Conservation (phyloP, 202 grass and related monocot species). For the Cymbopogon flexuosus region DNA sequence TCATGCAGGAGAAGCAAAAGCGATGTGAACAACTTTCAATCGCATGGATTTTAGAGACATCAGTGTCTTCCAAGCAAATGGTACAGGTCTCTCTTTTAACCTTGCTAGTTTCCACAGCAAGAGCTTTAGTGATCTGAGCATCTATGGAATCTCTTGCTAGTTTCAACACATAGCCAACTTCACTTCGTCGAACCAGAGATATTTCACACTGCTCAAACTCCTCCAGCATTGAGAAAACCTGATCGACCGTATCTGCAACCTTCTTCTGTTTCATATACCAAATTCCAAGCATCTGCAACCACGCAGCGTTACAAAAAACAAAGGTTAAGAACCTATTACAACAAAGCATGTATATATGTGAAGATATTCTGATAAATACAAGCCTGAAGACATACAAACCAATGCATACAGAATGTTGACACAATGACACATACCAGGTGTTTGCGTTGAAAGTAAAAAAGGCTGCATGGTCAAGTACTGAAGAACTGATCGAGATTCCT, state of each 20-base stretch:
- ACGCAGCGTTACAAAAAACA: background rate
- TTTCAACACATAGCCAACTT: background rate
- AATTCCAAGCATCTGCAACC: background rate
- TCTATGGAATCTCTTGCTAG: background rate
- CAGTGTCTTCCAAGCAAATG: too few relatives aligned
- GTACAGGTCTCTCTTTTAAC: too few relatives aligned
- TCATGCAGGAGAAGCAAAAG: too few relatives aligned
- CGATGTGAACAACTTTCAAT: too few relatives aligned
- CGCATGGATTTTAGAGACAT: too few relatives aligned
- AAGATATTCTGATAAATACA: background rate
- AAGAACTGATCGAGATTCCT: background rate
- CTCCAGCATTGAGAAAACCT: background rate
- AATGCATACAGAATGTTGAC: background rate
- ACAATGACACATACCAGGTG: background rate
- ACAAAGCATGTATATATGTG: background rate
- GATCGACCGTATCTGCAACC: background rate
- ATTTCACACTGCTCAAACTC: background rate
- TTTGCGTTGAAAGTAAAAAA: background rate
- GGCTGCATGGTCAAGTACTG: background rate
- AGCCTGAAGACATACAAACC: background rate
- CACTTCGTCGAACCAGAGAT: background rate
- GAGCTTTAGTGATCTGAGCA: too few relatives aligned
- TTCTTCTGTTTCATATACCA: background rate
- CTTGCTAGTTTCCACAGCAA: too few relatives aligned
- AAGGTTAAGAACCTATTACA: background rate